Evolutionary conservation across 2,329 filamentous ascomycete genomes (phyloP).

Genomic region (Plenodomus biglobosus): DNA sequence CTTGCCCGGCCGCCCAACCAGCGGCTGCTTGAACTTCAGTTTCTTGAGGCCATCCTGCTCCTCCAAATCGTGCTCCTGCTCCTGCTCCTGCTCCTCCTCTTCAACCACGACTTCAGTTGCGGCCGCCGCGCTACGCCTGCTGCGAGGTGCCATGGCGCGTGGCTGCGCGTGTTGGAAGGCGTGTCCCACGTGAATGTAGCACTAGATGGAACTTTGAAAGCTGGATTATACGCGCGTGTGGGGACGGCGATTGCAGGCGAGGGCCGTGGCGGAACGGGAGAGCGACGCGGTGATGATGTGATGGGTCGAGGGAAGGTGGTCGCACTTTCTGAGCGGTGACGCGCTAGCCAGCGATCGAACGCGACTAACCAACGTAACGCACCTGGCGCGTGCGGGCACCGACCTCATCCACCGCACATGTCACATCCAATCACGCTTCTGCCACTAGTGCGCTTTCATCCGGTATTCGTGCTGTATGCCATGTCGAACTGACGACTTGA

Average conservation of each 20-base stretch:
- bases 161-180: conserved; percentile 24
- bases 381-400: conserved; percentile 7
- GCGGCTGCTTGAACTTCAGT: conserved; percentile 79
- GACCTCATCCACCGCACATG: neutral
- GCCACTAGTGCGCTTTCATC: conserved; percentile 3
- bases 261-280: conserved; percentile 9
- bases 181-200: neutral
- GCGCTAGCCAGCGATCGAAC: conserved; percentile 19
- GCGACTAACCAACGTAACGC: conserved; percentile 6
- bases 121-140: conserved; percentile 42
- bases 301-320: conserved; percentile 9
- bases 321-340: conserved; percentile 16
- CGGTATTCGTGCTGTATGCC: no score
- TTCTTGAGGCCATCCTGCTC: conserved; percentile 53
- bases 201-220: neutral
- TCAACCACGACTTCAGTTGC: conserved; percentile 34
- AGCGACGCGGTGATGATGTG: conserved; percentile 18
- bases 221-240: conserved; percentile 2
- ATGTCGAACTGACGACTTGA: no score
- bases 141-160: conserved; percentile 45
- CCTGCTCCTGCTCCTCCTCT: conserved; percentile 29
- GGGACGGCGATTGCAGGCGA: conserved; percentile 1
- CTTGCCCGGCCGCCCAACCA: conserved; percentile 91
- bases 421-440: conserved; percentile 1
- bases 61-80: conserved; percentile 21